These are phyloP conservation scores for Lentinus brumalis DNA, from an alignment of 768 basidiomycete genomes.

Conservation along the genomic window DNA sequence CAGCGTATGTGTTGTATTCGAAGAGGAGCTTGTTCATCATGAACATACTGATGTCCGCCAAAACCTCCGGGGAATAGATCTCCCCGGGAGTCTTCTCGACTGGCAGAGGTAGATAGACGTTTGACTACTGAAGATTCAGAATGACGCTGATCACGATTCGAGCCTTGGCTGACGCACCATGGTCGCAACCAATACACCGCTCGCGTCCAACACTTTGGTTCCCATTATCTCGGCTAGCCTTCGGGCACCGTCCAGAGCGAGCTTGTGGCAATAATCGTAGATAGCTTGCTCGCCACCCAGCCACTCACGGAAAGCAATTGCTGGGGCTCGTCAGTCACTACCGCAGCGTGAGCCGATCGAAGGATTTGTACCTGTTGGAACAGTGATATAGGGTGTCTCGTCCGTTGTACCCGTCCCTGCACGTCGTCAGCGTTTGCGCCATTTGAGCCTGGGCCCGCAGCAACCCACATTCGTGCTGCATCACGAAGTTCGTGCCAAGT, in stretches of 20 bases:
- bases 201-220: constrained; percentile 63
- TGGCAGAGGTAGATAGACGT: constrained; percentile 44
- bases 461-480: constrained; percentile 27
- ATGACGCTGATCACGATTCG: neutral
- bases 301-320: constrained; percentile 70
- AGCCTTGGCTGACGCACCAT: constrained; percentile 52
- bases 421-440: constrained; percentile 38
- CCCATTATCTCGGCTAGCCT: constrained; percentile 59
- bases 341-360: neutral
- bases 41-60: constrained; percentile 8
- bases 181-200: constrained; percentile 58
- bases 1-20: constrained; percentile 33
- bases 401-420: constrained; percentile 53
- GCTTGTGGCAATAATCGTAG: constrained; percentile 64
- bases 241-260: constrained; percentile 70
- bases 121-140: constrained; percentile 30
- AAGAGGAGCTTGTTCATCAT: constrained; percentile 29
- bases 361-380: constrained; percentile 47
- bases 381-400: constrained; percentile 51
- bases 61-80: constrained; percentile 19
- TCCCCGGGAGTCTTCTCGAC: constrained; percentile 18
- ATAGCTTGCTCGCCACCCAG: constrained; percentile 79
- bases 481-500: constrained; percentile 23
- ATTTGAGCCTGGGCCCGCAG: too few species aligned
- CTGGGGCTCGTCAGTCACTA: constrained; percentile 33